Base-by-base conservation (phyloP, 2,329 filamentous ascomycete species). In the Paramyrothecium roridum region DNA sequence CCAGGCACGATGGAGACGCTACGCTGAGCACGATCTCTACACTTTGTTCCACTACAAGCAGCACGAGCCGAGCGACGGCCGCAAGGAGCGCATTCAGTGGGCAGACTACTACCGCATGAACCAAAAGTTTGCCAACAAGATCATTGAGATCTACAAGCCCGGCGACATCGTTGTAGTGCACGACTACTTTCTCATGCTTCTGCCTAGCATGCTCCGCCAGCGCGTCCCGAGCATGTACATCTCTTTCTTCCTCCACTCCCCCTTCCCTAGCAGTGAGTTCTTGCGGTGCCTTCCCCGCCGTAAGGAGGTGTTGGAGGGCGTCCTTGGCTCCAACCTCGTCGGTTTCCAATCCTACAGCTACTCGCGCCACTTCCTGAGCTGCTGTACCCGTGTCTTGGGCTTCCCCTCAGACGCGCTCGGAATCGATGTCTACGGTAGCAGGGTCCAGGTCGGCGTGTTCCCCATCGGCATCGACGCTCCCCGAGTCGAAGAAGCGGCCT, bases 261-360 rank as follows among this genome's bases (percentile, higher is more conserved):
- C 93, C 0, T 98, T 98, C 73, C 93, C 93, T 34, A 96, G 92
- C 74, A 96, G 91, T 79, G 95, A 98, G 73, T 97, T 96, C 69
- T 85, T 97, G 70, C 86, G 93, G 50, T 96, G 93, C 70, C 79
- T 97, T 54, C 90, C 91, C 40, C 86, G 91, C 60, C 85, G 93
- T 62, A 96, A 96, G 73, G 92, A 97, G 70, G 82, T 98, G 12
- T 79, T 98, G 16, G 91, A 95, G 63, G 95, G 95, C 50, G 86
- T 96, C 49, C 80, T 98, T 46, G 93, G 93, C 19, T 85, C 93
- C 54, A 97, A 97, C 72, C 87, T 98, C 77, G 85, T 98, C 59
- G 93, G 92, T 1, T 97, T 98, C 76, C 93, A 98, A 73, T 95
- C 92, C 8, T 95, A 92, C 76, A 95, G 92, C 71, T 98, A 96